Conservation (phyloP, 78 protist species). For the Dictyostelium intermedium region DNA sequence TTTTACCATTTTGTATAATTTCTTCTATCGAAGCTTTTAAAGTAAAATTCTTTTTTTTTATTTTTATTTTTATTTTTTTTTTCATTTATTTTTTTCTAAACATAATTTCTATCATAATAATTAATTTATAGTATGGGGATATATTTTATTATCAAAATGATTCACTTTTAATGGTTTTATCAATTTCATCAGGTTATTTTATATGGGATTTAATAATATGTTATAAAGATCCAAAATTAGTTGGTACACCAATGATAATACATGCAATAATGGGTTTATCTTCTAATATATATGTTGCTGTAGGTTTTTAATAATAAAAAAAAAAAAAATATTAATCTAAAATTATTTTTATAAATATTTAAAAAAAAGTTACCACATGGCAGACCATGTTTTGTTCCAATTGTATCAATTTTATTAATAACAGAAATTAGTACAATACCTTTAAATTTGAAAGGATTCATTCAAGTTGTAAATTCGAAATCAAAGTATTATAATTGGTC, state of each 20-base stretch:
- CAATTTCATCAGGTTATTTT: slow-evolving; percentile 37
- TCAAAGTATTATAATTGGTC: background rate
- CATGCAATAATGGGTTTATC: slow-evolving; percentile 49
- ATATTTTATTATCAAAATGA: background rate
- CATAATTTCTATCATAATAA: background rate
- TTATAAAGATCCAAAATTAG: slow-evolving; percentile 1
- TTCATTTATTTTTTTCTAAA: background rate
- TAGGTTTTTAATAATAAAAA: slow-evolving; percentile 6
- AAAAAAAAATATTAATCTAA: too few species aligned
- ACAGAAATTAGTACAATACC: slow-evolving; percentile 49
- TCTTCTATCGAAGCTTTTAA: background rate
- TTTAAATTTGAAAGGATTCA: slow-evolving; percentile 36
- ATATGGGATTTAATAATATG: slow-evolving; percentile 41
- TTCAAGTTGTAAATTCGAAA: slow-evolving; percentile 23
- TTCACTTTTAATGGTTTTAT: background rate
- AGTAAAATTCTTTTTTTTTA: background rate
- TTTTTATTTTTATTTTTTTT: background rate
- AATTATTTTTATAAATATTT: background rate
- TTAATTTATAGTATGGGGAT: background rate
- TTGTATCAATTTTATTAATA: background rate
- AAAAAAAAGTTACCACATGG: slow-evolving; percentile 24
- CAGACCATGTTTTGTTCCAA: slow-evolving; percentile 10
- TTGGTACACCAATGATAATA: slow-evolving; percentile 28
- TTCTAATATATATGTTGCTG: slow-evolving; percentile 19
- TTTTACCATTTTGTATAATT: slow-evolving; percentile 4